These are phyloP conservation scores for Vararia minispora DNA, from an alignment of 768 basidiomycete species.

Conservation along the genomic window DNA sequence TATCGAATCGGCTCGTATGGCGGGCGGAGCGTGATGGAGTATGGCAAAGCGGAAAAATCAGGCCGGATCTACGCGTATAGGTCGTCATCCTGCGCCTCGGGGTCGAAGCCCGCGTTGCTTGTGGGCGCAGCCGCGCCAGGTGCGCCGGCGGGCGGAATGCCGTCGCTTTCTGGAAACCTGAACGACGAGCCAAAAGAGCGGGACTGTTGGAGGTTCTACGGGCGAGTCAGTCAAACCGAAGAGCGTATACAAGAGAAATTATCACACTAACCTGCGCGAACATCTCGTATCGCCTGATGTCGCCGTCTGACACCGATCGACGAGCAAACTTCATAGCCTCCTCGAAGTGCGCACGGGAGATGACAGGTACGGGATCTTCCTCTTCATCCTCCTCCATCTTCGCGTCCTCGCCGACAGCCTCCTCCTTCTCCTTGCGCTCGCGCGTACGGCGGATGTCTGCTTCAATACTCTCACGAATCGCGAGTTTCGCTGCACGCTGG, in stretches of 20 bases:
- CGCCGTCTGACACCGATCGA: conserved; percentile 91
- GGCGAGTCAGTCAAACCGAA: neutral
- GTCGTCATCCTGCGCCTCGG: conserved; percentile 85
- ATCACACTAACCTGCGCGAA: conserved; percentile 65
- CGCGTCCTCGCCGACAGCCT: conserved; percentile 54
- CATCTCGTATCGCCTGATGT: conserved; percentile 98
- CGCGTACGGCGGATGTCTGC: conserved; percentile 72
- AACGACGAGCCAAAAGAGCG: conserved; percentile 91
- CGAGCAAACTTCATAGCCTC: conserved; percentile 98
- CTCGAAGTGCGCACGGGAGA: conserved; percentile 91
- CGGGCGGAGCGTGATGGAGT: too few species aligned
- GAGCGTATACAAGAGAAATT: neutral
- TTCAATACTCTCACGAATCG: conserved; percentile 92
- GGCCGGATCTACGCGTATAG: conserved; percentile 87
- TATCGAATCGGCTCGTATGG: too few species aligned
- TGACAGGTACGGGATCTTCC: conserved; percentile 77
- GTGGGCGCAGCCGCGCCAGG: conserved; percentile 22
- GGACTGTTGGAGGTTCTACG: conserved; percentile 79
- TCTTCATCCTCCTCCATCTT: conserved; percentile 65
- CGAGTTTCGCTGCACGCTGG: conserved; percentile 93
- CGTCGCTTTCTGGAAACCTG: conserved; percentile 86
- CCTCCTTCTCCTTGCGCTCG: conserved; percentile 75
- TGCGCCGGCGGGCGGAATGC: conserved; percentile 14
- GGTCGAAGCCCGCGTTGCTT: conserved; percentile 70
- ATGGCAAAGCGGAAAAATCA: too few species aligned